phyloP scores from a whole-genome alignment of 1,284 basidiomycete genomes.

The Pisolithus thermaeus region DNA sequence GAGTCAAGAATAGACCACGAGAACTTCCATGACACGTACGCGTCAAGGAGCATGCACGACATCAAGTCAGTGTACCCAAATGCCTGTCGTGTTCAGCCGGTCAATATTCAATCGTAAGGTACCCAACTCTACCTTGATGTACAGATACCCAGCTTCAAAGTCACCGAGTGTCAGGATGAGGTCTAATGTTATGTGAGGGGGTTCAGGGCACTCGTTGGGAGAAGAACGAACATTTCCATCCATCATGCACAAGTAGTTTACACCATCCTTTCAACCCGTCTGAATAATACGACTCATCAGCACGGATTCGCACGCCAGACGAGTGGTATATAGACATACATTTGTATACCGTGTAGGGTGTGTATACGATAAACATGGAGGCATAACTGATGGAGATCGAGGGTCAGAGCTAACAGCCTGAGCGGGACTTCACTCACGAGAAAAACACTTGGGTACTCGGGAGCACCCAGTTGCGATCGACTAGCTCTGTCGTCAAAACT shows the following conservation, averaged over 20 bases:
- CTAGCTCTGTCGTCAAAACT: constrained; percentile 68
- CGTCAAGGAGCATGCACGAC: constrained; percentile 77
- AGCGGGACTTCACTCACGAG: constrained; percentile 40
- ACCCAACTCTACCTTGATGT: constrained; percentile 47
- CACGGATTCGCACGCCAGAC: not conserved
- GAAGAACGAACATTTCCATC: constrained; percentile 65
- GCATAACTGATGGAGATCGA: constrained; percentile 49
- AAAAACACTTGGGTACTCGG: constrained; percentile 77
- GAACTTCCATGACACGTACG: constrained; percentile 35
- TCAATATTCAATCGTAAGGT: not conserved
- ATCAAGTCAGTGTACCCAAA: constrained; percentile 77
- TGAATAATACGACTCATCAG: constrained; percentile 20
- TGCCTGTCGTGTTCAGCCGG: constrained; percentile 35
- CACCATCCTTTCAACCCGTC: constrained; percentile 72
- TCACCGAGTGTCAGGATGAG: constrained; percentile 70
- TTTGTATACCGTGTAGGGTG: constrained; percentile 77
- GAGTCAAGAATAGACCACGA: constrained; percentile 1
- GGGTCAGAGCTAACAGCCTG: not conserved
- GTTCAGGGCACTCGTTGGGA: constrained; percentile 1
- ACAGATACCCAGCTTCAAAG: constrained; percentile 74
- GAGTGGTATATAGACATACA: constrained; percentile 35
- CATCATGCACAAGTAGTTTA: constrained; percentile 60
- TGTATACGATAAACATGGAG: constrained; percentile 64
- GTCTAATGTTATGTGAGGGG: constrained; percentile 35
- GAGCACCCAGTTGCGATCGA: constrained; percentile 57